Base-by-base conservation (phyloP, 805 yeast genomes). In the Candida ipomoeae region DNA sequence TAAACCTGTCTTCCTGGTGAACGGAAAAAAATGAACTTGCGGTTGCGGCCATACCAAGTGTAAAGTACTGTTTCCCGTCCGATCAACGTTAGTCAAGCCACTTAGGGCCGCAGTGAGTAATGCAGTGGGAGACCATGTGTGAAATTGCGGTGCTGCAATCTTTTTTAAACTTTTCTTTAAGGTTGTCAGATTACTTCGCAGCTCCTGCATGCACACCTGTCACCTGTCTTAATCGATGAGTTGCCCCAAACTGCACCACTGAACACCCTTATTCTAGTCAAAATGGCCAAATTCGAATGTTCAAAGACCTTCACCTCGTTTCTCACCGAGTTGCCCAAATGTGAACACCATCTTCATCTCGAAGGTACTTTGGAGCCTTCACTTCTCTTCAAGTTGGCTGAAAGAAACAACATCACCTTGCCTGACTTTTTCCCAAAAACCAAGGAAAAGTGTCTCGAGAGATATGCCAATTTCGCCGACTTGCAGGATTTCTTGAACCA, bases 311-410 rank as follows among this genome's bases (percentile, higher is more conserved):
- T 78, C 74, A 69, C 68, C 48, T 51, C 42, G 40, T 87, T 86
- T 65, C 74, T 87, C 44, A 71, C 67, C 38, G 92, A 84, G 58
- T 72, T 88, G 46, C 96, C 96, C 51, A 88, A 88, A 67, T 87
- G 94, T 71, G 96, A 88, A 66, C 92, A 87, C 64, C 96, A 88
- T 63, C 80, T 87, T 53, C 96, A 88, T 67, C 65, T 88, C 41
- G 95, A 87, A 71, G 96, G 95, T 33, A 86, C 95, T 38, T 66
- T 87, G 49, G 87, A 84, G 54, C 94, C 95, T n/a, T 80, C 80
- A 44, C 74, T 87, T 35, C 70, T 87, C 51, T 85, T 86, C 67
- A 79, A 81, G 47, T 70, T 87, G 49, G 90, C 92, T 0, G 69
- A 77, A 60, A 79, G 88, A 69, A 86, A 87, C 69, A 66, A 69